Percentiles rank a stretch among this genome's conserved stretches.
These are phyloP conservation scores for Tilletia walkeri DNA, from an alignment of 1,284 basidiomycete species.

Conservation along the genomic window DNA sequence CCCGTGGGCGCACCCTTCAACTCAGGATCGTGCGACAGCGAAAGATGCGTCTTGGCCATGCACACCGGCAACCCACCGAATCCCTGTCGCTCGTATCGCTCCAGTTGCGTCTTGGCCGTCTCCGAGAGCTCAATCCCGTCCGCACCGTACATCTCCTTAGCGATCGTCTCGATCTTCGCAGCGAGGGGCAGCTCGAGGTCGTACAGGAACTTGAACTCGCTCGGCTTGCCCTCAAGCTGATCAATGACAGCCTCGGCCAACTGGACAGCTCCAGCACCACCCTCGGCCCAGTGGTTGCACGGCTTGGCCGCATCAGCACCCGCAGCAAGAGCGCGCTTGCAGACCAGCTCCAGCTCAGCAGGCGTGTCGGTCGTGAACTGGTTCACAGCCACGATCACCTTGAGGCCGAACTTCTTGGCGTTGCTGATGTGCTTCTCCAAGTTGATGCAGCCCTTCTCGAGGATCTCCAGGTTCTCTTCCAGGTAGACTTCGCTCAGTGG, in stretches of 20 bases:
- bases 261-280: constrained; percentile 49
- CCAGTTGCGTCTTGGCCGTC: constrained; percentile 76
- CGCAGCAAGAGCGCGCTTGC: constrained; percentile 73
- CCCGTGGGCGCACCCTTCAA: constrained; percentile 48
- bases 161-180: constrained; percentile 53
- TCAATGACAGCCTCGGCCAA: constrained; percentile 50
- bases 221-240: constrained; percentile 38
- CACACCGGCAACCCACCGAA: constrained; percentile 73
- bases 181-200: constrained; percentile 42
- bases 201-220: constrained; percentile 54
- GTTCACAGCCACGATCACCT: constrained; percentile 95
- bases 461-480: constrained; percentile 84
- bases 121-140: constrained; percentile 62
- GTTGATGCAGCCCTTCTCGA: constrained; percentile 90
- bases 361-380: constrained; percentile 86
- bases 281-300: constrained; percentile 73
- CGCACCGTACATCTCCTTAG: constrained; percentile 53
- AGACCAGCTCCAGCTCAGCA: constrained; percentile 84
- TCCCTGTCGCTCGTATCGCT: constrained; percentile 87
- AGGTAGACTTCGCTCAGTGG: constrained; percentile 89
- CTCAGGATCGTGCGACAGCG: constrained; percentile 44
- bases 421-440: constrained; percentile 91
- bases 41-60: constrained; percentile 98
- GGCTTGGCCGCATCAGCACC: constrained; percentile 95
- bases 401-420: constrained; percentile 90